Evolutionary conservation across 1,139 yeast species (phyloP).

Genomic region (Pneumocystis jirovecii): DNA sequence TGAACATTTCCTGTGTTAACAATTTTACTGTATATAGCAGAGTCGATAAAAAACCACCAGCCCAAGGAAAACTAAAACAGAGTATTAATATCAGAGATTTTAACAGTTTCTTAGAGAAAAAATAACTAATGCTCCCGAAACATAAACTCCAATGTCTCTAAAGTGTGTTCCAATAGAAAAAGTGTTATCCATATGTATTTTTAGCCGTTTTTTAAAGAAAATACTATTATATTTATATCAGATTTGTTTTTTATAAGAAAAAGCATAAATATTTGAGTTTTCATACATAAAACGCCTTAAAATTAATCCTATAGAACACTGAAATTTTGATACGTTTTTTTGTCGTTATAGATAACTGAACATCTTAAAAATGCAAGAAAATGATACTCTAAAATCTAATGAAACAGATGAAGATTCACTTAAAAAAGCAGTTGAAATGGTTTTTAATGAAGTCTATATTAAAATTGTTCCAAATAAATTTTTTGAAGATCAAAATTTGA

Average conservation of each 20-base stretch:
- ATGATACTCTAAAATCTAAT: neutral
- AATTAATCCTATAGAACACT: neutral
- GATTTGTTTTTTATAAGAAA: neutral
- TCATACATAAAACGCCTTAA: neutral
- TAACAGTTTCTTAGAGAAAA: no score
- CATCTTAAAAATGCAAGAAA: neutral
- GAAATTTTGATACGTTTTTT: neutral
- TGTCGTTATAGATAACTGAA: neutral
- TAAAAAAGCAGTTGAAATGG: neutral
- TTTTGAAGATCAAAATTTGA: neutral
- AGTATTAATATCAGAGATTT: neutral
- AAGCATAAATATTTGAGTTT: no score
- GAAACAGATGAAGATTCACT: neutral
- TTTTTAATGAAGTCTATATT: neutral
- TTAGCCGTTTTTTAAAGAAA: neutral
- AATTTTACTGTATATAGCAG: conserved; percentile 71
- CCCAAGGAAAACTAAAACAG: conserved; percentile 52
- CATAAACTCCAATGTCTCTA: neutral
- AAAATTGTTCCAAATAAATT: neutral
- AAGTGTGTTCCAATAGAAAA: neutral
- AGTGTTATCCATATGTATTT: neutral
- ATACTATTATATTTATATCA: no score
- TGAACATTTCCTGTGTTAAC: conserved; percentile 77
- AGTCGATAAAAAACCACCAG: conserved; percentile 78
- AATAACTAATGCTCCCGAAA: neutral